Evolutionary conservation across 2,329 filamentous ascomycete species (phyloP).

Genomic region (Claviceps cyperi): DNA sequence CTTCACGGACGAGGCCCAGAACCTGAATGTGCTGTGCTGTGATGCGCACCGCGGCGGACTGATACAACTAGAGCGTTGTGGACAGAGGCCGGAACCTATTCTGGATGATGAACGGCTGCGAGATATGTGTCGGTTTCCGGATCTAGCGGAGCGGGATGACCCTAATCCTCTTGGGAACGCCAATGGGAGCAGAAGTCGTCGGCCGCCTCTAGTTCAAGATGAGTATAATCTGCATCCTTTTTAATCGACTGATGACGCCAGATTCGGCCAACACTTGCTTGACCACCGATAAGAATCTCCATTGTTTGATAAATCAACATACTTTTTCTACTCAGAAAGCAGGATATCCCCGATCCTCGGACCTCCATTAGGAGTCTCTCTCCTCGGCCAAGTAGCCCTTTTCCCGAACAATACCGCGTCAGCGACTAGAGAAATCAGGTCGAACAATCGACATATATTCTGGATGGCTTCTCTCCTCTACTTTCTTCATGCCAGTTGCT

Average conservation of each 20-base stretch:
- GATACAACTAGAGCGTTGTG: conserved; percentile 41
- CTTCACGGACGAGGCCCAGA: conserved; percentile 51
- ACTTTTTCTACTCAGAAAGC: too few species aligned
- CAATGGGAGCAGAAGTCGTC: conserved; percentile 3
- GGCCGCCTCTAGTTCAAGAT: conserved; percentile 6
- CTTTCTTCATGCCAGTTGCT: too few species aligned
- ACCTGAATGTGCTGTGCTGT: conserved; percentile 53
- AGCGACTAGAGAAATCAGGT: too few species aligned
- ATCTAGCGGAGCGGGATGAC: conserved; percentile 3
- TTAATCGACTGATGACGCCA: neutral
- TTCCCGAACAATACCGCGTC: too few species aligned
- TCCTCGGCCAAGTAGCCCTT: too few species aligned
- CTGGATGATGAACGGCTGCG: conserved; percentile 9
- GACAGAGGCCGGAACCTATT: conserved; percentile 14
- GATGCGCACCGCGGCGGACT: conserved; percentile 54
- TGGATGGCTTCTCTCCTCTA: too few species aligned
- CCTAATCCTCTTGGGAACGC: neutral
- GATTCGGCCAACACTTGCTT: neutral
- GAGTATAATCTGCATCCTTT: conserved; percentile 13
- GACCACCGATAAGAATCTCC: too few species aligned
- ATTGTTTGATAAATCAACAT: too few species aligned
- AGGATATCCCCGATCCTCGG: too few species aligned
- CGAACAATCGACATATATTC: too few species aligned
- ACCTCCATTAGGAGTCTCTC: too few species aligned
- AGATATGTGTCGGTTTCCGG: neutral